A percentile compares a stretch with the other conserved stretches of the same genome.
Evolutionary conservation across 1,284 basidiomycete genomes (phyloP).

Genomic region (Cryptococcus sp.): DNA sequence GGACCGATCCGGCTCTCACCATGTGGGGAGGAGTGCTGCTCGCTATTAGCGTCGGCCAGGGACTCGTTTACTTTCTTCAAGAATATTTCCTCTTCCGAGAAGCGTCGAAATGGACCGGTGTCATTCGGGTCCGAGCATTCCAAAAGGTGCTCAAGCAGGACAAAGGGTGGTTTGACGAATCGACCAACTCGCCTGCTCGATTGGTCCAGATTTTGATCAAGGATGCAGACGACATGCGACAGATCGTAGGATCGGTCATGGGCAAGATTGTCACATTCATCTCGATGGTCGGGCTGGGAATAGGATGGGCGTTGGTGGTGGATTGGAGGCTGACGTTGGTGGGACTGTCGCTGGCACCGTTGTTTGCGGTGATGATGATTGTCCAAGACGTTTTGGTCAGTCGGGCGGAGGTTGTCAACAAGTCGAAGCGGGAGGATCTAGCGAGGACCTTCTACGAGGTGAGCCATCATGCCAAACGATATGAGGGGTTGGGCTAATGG

Average conservation of each 20-base stretch:
- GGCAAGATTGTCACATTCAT: conserved; percentile 66
- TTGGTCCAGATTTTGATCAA: conserved; percentile 80
- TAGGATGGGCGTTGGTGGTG: conserved; percentile 77
- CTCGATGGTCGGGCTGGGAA: conserved; percentile 74
- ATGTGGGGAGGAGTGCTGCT: conserved; percentile 51
- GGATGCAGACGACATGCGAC: conserved; percentile 83
- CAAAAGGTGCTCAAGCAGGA: conserved; percentile 69
- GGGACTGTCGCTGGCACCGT: conserved; percentile 76
- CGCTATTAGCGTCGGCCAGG: conserved; percentile 67
- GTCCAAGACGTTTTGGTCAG: conserved; percentile 65
- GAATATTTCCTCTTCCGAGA: conserved; percentile 70
- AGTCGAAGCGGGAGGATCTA: conserved; percentile 74
- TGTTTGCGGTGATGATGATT: conserved; percentile 70
- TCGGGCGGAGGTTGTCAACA: conserved; percentile 71
- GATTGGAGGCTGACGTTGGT: conserved; percentile 94
- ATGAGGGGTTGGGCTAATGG: conserved; percentile 8
- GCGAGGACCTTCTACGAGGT: conserved; percentile 82
- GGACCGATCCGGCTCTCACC: conserved; percentile 59
- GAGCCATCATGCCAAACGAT: conserved; percentile 25
- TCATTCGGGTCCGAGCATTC: conserved; percentile 60
- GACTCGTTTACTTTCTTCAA: conserved; percentile 64
- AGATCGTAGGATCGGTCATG: conserved; percentile 68
- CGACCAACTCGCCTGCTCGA: conserved; percentile 58
- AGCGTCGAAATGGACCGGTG: conserved; percentile 70
- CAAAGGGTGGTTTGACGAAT: conserved; percentile 80